phyloP scores from a whole-genome alignment of 805 yeast genomes.

The Alloascoidea hylecoeti region DNA sequence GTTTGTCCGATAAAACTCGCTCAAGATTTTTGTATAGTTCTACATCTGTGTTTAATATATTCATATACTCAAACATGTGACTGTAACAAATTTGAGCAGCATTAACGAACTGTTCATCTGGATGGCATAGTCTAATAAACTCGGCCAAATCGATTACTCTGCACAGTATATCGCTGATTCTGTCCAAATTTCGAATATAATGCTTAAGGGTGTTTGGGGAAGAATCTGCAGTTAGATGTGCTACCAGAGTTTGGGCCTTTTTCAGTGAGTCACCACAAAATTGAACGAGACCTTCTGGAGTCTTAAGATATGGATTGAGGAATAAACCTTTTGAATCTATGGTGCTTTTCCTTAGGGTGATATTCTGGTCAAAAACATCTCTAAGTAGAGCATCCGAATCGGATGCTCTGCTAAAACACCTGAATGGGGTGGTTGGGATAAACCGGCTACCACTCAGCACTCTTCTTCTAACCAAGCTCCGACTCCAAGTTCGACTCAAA shows the following conservation, averaged over 20 bases:
- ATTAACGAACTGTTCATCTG: conserved; percentile 48
- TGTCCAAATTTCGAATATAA: conserved; percentile 60
- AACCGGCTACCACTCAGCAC: too few relatives aligned
- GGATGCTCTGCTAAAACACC: too few relatives aligned
- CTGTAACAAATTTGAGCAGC: conserved; percentile 87
- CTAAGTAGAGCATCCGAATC: too few relatives aligned
- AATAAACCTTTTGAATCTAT: conserved; percentile 43
- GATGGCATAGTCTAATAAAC: conserved; percentile 81
- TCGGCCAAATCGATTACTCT: conserved; percentile 91
- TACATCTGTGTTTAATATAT: conserved; percentile 72
- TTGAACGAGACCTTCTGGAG: conserved; percentile 55
- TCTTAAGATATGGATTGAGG: conserved; percentile 50
- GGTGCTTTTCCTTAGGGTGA: conserved; percentile 7
- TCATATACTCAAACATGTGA: conserved; percentile 87
- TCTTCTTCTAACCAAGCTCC: too few relatives aligned
- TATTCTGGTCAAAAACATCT: conserved; percentile 9
- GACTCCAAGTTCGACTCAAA: too few relatives aligned
- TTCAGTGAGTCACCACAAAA: conserved; percentile 55
- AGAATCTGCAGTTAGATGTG: conserved; percentile 19
- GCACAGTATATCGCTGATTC: conserved; percentile 77
- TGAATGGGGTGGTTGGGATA: too few relatives aligned
- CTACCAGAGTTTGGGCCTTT: conserved; percentile 49
- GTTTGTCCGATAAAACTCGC: conserved; percentile 30
- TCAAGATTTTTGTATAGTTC: conserved; percentile 49
- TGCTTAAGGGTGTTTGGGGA: conserved; percentile 26